Evolutionary conservation across 1,284 basidiomycete genomes (phyloP), one percentile per base, ranked within the genome.

Genomic region (Ceratobasidium sp.): DNA sequence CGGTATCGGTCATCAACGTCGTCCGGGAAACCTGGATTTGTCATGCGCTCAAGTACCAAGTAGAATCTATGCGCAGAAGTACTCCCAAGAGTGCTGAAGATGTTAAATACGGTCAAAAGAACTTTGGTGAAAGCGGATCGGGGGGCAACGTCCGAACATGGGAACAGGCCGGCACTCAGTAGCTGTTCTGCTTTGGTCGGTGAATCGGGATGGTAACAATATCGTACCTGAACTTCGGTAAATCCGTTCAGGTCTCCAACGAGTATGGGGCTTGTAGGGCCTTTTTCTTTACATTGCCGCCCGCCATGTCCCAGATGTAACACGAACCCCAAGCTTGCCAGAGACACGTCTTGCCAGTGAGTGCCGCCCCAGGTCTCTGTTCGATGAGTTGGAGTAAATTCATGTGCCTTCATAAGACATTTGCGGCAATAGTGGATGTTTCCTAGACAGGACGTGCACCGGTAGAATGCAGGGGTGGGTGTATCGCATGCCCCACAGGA

Each of bases 1-100:
- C 53, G 65, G 34, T 70, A 70, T 2, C 53, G 65, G n/a, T 70
- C 65, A n/a, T 9, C 18, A 2, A 70, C 65, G 8, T 57, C 14
- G 8, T 14, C 39, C 1, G 65, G 55, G 23, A 57, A 57, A 4
- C 65, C 52, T 6, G 65, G 16, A 16, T 48, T 45, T 3, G 65
- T 46, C 3, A 21, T 21, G 1, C 30, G 39, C 8, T 28, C 26
- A 1, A 70, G 53, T 26, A 58, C 43, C 6, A 23, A n/a, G n/a
- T 70, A 70, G 9, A 57, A 43, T 5, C 41, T 41, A 10, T 70
- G 53, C 8, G 26, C 41, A 1, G 41, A 58, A 1, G 41, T 57
- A 43, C 28, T n/a, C 14, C 50, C 64, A 36, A 39, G n/a, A 2
- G 64, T 67, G 21, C 5, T 43, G 10, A 55, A 55, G 4, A 30